Evolutionary conservation across 257 asterid species (phyloP).

Genomic region (Schizonepeta tenuifolia): DNA sequence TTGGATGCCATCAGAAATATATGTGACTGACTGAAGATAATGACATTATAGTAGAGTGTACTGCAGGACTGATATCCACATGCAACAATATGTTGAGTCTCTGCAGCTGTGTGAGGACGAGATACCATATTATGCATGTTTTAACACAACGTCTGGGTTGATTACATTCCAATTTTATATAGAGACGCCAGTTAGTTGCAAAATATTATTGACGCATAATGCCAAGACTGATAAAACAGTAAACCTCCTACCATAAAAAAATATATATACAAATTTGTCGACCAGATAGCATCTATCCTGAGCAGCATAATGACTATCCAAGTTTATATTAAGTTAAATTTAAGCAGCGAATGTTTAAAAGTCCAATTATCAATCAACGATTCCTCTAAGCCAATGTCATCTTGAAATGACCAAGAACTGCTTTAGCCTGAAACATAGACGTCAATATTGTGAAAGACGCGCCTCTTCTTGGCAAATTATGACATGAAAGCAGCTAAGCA

Average conservation of each 20-base stretch:
- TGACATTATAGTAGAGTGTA: not conserved
- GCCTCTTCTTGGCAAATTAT: not conserved
- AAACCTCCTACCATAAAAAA: too few species aligned
- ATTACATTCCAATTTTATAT: too few species aligned
- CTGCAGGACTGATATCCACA: too few species aligned
- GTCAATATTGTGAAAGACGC: too few species aligned
- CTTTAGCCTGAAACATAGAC: not conserved
- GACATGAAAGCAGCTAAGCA: not conserved
- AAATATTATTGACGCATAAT: too few species aligned
- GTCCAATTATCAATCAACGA: not conserved
- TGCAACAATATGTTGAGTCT: too few species aligned
- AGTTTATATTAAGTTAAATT: too few species aligned
- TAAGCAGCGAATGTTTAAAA: not conserved
- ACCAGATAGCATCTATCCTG: not conserved
- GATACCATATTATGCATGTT: too few species aligned
- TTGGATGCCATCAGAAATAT: not conserved
- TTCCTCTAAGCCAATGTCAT: not conserved
- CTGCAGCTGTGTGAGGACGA: too few species aligned
- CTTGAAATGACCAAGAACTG: not conserved
- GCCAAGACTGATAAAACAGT: not conserved
- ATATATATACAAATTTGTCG: too few species aligned
- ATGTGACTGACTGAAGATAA: not conserved
- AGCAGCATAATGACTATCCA: not conserved
- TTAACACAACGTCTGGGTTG: too few species aligned
- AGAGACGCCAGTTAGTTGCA: too few species aligned